phyloP scores from a whole-genome alignment of 108 stramenopile species.

The Cyclotella choctawhatcheeana region DNA sequence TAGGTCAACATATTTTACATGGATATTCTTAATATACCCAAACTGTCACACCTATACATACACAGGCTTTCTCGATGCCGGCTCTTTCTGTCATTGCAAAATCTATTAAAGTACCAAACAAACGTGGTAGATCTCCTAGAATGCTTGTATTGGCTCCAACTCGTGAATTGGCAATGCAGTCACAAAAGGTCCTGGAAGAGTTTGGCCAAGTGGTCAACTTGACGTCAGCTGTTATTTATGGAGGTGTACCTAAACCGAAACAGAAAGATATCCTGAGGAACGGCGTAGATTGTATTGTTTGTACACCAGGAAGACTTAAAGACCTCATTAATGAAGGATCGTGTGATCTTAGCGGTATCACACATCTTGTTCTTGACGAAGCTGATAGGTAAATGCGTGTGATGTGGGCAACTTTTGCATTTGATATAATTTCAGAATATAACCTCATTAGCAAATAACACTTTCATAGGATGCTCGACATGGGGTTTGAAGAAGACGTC shows the following conservation, averaged over 20 bases:
- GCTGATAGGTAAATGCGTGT: conserved; percentile 78
- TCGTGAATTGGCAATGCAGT: conserved; percentile 98
- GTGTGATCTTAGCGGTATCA: conserved; percentile 77
- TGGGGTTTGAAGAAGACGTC: conserved; percentile 83
- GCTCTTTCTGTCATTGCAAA: conserved; percentile 79
- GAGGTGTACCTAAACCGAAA: conserved; percentile 94
- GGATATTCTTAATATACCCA: not conserved
- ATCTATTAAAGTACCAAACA: conserved; percentile 24
- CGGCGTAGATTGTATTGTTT: conserved; percentile 91
- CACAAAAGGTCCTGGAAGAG: conserved; percentile 89
- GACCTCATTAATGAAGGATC: conserved; percentile 92
- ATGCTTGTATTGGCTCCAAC: conserved; percentile 98
- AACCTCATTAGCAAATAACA: not conserved
- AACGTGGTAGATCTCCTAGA: conserved; percentile 63
- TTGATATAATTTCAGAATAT: not conserved
- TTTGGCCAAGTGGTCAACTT: conserved; percentile 82
- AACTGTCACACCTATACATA: conserved; percentile 12
- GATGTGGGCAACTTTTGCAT: conserved; percentile 44
- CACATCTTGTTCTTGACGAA: conserved; percentile 94
- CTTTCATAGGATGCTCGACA: conserved; percentile 48
- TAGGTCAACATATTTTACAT: not conserved
- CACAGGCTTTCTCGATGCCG: conserved; percentile 95
- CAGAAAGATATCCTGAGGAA: conserved; percentile 78
- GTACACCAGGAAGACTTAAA: conserved; percentile 96
- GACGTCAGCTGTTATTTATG: conserved; percentile 89